phyloP scores from a whole-genome alignment of 2,329 filamentous ascomycete species.

The Curvularia verruculosa region DNA sequence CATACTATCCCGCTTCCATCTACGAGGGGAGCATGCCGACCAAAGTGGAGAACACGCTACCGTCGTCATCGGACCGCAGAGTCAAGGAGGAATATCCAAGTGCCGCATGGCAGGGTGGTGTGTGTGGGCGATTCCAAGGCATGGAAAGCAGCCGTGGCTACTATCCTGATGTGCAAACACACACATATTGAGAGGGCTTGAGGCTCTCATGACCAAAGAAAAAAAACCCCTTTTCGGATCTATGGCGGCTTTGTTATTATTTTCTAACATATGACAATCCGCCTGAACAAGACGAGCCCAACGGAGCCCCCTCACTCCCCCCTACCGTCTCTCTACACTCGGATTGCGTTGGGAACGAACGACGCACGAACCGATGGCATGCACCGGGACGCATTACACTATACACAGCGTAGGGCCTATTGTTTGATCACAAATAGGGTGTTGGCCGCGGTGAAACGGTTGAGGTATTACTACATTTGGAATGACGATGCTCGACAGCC shows the following conservation, averaged over 20 bases:
- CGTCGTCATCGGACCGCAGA: slow-evolving; percentile 43
- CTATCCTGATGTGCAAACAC: slow-evolving; percentile 53
- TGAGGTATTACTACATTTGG: slow-evolving; percentile 28
- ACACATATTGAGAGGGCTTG: slow-evolving; percentile 43
- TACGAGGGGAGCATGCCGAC: slow-evolving; percentile 49
- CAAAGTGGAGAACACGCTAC: slow-evolving; percentile 41
- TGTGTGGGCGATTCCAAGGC: slow-evolving; percentile 54
- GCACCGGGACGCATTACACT: slow-evolving; percentile 13
- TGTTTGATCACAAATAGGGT: slow-evolving; percentile 14
- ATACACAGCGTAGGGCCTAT: slow-evolving; percentile 25
- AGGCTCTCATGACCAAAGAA: background rate
- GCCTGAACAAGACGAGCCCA: slow-evolving; percentile 21
- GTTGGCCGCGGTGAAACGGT: slow-evolving; percentile 24
- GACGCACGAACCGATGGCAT: slow-evolving; percentile 27
- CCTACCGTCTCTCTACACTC: slow-evolving; percentile 5
- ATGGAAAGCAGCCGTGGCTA: slow-evolving; percentile 56
- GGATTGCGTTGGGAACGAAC: slow-evolving; percentile 22
- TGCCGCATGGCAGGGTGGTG: slow-evolving; percentile 47
- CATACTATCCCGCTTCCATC: slow-evolving; percentile 54
- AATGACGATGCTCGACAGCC: slow-evolving; percentile 19
- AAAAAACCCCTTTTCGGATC: slow-evolving; percentile 3
- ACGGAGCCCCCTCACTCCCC: background rate
- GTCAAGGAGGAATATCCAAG: slow-evolving; percentile 53
- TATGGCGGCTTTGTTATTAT: slow-evolving; percentile 19
- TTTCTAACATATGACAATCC: slow-evolving; percentile 25